A percentile compares a stretch with the other conserved stretches of the same genome.
These are phyloP conservation scores for Sporothrix euskadiensis DNA, from an alignment of 2,329 filamentous ascomycete species.

Conservation along the genomic window DNA sequence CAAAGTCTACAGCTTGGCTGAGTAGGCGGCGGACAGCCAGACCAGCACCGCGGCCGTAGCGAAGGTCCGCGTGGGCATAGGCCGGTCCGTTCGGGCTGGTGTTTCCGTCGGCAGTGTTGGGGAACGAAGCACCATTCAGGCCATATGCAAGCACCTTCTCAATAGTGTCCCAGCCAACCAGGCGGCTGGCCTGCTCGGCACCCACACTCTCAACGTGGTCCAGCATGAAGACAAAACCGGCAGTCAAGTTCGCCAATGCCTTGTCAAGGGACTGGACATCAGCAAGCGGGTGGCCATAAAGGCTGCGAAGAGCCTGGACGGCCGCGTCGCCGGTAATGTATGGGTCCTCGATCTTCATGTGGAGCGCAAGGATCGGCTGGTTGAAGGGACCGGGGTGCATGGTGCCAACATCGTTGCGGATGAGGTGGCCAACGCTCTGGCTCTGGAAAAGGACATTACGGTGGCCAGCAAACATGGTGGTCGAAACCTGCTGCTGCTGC, in stretches of 20 bases:
- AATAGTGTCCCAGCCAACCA: conserved; percentile 32
- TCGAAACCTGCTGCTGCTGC: neutral
- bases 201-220: conserved; percentile 27
- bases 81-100: conserved; percentile 30
- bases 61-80: conserved; percentile 42
- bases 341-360: conserved; percentile 29
- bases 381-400: conserved; percentile 29
- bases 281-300: conserved; percentile 32
- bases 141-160: conserved; percentile 32
- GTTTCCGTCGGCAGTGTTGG: conserved; percentile 35
- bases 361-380: conserved; percentile 21
- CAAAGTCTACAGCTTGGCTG: conserved; percentile 57
- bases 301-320: conserved; percentile 30
- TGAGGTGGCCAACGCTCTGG: conserved; percentile 29
- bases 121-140: conserved; percentile 37
- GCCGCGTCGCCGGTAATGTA: conserved; percentile 28
- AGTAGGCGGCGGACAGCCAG: conserved; percentile 47
- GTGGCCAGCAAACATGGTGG: conserved; percentile 32
- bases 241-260: conserved; percentile 30
- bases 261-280: conserved; percentile 26
- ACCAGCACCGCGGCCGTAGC: conserved; percentile 57
- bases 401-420: conserved; percentile 19
- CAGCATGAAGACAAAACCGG: conserved; percentile 32
- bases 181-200: conserved; percentile 25
- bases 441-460: conserved; percentile 32